Evolutionary conservation across 345 rosid genomes (phyloP).

Genomic region (Moricandia moricandioides): DNA sequence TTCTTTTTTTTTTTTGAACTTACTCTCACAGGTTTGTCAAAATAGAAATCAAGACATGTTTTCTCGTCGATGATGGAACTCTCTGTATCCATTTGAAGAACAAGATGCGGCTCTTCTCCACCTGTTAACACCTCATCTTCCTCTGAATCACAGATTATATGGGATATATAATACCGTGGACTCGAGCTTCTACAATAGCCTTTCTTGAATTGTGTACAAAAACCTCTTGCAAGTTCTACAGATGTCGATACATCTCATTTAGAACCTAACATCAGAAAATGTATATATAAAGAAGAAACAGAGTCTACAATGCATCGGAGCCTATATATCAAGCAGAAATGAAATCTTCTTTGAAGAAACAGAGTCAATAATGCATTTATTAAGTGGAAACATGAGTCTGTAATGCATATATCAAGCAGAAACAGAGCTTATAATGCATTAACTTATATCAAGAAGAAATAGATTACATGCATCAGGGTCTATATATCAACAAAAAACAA

Average conservation of each 20-base stretch:
- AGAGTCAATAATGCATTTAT: not conserved
- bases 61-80: constrained; percentile 74
- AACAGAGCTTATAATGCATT: not conserved
- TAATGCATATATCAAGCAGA: not conserved
- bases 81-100: constrained; percentile 96
- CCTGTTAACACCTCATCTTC: constrained; percentile 33
- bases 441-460: not conserved
- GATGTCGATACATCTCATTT: constrained; percentile 59
- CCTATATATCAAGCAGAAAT: no score
- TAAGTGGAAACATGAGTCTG: not conserved
- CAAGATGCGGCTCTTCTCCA: constrained; percentile 49
- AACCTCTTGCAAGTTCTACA: constrained; percentile 61
- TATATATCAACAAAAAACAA: not conserved
- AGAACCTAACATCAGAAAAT: constrained; percentile 45
- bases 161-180: constrained; percentile 67
- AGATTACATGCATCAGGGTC: not conserved
- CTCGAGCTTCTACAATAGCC: constrained; percentile 53
- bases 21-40: constrained; percentile 70
- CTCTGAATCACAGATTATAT: constrained; percentile 41
- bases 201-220: constrained; percentile 63
- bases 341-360: not conserved
- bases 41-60: constrained; percentile 75
- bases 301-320: not conserved
- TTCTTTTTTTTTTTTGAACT: constrained; percentile 19
- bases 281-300: not conserved